phyloP scores from a whole-genome alignment of 352 stramenopile species.

The Phytophthora palmivora region DNA sequence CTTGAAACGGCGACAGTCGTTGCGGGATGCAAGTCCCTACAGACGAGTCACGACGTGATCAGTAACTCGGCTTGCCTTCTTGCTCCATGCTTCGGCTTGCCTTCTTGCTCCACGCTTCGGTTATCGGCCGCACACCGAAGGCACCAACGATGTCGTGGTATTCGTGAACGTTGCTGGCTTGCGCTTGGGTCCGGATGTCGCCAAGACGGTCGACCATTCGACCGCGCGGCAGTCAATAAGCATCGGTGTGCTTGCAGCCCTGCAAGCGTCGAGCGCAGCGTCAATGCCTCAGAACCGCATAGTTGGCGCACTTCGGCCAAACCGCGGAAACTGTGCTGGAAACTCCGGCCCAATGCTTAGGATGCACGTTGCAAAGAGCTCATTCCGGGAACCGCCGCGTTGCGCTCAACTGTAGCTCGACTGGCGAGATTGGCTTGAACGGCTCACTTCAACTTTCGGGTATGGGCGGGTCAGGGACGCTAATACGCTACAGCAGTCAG shows the following conservation, averaged over 20 bases:
- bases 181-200: slow-evolving; percentile 20
- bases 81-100: too few species aligned
- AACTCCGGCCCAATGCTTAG: slow-evolving; percentile 4
- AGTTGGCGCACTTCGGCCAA: slow-evolving; percentile 6
- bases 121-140: slow-evolving; percentile 22
- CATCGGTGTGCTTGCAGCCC: neutral
- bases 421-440: slow-evolving; percentile 30
- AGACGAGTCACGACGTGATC: slow-evolving; percentile 2
- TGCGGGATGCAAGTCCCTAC: neutral
- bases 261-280: slow-evolving; percentile 4
- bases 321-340: slow-evolving; percentile 10
- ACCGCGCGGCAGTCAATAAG: neutral
- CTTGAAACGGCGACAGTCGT: slow-evolving; percentile 6
- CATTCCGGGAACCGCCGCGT: slow-evolving; percentile 36
- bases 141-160: slow-evolving; percentile 21
- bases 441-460: slow-evolving; percentile 7
- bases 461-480: slow-evolving; percentile 25
- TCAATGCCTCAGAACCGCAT: slow-evolving; percentile 21
- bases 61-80: too few species aligned
- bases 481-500: slow-evolving; percentile 23
- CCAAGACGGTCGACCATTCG: slow-evolving; percentile 26
- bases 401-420: slow-evolving; percentile 14
- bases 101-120: too few species aligned
- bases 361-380: slow-evolving; percentile 4
- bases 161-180: slow-evolving; percentile 26